phyloP scores from a whole-genome alignment of 1,284 basidiomycete genomes.

The Fomitopsis palustris region DNA sequence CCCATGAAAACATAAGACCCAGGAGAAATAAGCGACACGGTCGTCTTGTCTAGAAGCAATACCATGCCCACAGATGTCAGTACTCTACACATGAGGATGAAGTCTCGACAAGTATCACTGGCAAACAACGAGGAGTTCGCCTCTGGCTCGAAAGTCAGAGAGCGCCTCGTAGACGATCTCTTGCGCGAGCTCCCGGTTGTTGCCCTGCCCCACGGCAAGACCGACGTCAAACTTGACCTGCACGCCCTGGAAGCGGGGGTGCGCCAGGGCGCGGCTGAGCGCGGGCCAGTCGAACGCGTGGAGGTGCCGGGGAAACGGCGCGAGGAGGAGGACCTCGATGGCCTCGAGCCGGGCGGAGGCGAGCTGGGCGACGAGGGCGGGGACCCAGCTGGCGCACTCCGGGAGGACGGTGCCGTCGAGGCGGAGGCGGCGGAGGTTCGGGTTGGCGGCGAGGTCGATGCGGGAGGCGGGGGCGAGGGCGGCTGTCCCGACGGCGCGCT shows the following conservation, averaged over 20 bases:
- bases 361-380: constrained; percentile 8
- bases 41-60: no score
- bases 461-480: neutral
- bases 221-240: constrained; percentile 14
- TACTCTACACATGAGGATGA: no score
- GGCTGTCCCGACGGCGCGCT: neutral
- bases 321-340: constrained; percentile 15
- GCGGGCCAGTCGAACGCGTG: constrained; percentile 15
- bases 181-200: constrained; percentile 9
- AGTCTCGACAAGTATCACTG: neutral
- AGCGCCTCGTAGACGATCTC: constrained; percentile 10
- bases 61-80: neutral
- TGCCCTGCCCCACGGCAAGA: constrained; percentile 14
- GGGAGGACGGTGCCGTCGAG: constrained; percentile 19
- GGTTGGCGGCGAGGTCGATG: constrained; percentile 11
- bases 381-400: constrained; percentile 12
- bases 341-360: constrained; percentile 10
- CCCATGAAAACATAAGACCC: no score
- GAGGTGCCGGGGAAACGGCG: constrained; percentile 12
- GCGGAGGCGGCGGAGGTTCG: constrained; percentile 12
- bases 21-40: no score
- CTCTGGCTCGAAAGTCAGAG: constrained; percentile 9
- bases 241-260: constrained; percentile 6
- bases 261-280: constrained; percentile 12
- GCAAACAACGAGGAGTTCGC: constrained; percentile 9